Base-by-base conservation (phyloP, 805 yeast genomes). In the Kuraishia ogatae region DNA sequence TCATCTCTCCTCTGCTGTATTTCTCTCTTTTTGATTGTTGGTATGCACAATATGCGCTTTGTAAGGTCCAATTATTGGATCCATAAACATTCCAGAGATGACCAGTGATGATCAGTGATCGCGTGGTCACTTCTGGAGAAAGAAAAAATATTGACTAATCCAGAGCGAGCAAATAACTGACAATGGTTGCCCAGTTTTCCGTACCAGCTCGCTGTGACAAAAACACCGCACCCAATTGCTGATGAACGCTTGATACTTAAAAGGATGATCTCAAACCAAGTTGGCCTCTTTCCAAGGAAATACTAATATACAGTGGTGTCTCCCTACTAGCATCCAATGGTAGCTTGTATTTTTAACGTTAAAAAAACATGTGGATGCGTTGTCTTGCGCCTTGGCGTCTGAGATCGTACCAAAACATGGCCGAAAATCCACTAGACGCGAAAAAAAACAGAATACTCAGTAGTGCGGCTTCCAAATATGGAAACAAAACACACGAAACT, bases 321-420 rank as follows among this genome's bases (percentile, higher is more conserved):
- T 35, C 43, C 17, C 17, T 35, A 15, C 43, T 35, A 35, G 43
- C 17, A 59, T 51, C 28, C 58, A 55, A 20, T 59, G 57, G 52
- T 55, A 50, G 52, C 57, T 57, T 60, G 58, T 59, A 49, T 29
- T 35, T 29, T 39, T 39, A 35, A 39, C 19, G 53, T 22, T 28
- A 7, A 28, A 28, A 28, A n/a, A n/a, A n/a, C n/a, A 7, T 28
- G 35, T 15, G 15, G 17, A 10, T 35, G 43, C 43, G 43, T 35
- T 35, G 17, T 35, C 43, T 35, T 35, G 43, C 43, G 43, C 43
- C 43, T 35, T 35, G 43, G 43, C 43, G 43, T 8, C 43, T 35
- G 43, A 35, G 43, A 35, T 35, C 43, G 43, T 13, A 35, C 43
- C 43, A 35, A 35, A 35, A 35, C 43, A 35, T 15, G 17, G 43